A percentile compares a stretch with the other conserved stretches of the same genome.
Conservation (phyloP, 2,329 filamentous ascomycete species). For the Claviceps sp. region DNA sequence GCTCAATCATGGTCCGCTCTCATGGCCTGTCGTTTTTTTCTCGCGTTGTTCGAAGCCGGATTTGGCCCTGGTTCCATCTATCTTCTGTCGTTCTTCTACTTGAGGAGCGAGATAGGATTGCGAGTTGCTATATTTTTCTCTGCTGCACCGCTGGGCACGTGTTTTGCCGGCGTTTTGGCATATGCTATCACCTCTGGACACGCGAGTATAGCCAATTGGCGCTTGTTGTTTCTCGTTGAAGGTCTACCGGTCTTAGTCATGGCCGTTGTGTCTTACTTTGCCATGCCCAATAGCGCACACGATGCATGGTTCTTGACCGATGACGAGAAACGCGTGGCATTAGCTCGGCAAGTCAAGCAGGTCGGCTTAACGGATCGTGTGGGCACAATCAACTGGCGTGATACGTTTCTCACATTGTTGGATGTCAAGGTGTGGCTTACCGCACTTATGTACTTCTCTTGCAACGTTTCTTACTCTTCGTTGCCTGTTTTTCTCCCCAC, state of each 20-base stretch:
- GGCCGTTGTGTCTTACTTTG: conserved; percentile 16
- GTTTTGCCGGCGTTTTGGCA: conserved; percentile 51
- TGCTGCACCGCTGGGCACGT: conserved; percentile 51
- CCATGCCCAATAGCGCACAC: conserved; percentile 12
- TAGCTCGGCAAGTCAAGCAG: conserved; percentile 5
- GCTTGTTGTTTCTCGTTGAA: conserved; percentile 46
- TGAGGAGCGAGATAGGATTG: conserved; percentile 20
- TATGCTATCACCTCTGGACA: conserved; percentile 50
- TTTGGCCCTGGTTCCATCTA: conserved; percentile 21
- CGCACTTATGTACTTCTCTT: conserved; percentile 6
- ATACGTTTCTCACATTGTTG: conserved; percentile 16
- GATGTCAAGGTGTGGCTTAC: conserved; percentile 23
- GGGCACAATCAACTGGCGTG: conserved; percentile 10
- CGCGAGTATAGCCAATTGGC: conserved; percentile 46
- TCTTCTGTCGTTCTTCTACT: conserved; percentile 23
- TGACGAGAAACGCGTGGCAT: conserved; percentile 8
- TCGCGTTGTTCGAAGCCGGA: conserved; percentile 20
- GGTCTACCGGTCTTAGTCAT: conserved; percentile 20
- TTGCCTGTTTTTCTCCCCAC: conserved; percentile 11
- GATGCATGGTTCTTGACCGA: conserved; percentile 9
- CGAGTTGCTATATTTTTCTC: conserved; percentile 31
- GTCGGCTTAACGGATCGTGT: conserved; percentile 1
- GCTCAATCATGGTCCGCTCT: conserved; percentile 31
- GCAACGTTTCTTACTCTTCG: conserved; percentile 21
- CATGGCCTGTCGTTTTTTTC: conserved; percentile 27